phyloP scores from a whole-genome alignment of 305 asterid species.

The Fraxinus angustifolia region DNA sequence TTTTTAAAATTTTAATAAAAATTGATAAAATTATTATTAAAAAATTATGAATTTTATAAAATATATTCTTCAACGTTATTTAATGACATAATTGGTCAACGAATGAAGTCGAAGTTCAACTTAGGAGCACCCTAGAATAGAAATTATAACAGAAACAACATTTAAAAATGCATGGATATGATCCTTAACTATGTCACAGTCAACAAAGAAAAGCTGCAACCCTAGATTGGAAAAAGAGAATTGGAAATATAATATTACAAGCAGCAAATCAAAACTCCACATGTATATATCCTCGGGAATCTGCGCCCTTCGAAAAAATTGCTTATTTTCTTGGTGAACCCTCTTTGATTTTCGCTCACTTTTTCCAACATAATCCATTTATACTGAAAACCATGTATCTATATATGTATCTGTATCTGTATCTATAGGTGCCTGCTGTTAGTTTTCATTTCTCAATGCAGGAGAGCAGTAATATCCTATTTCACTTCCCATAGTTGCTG shows the following conservation, averaged over 20 bases:
- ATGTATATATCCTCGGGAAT: background rate
- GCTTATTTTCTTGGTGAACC: slow-evolving; percentile 11
- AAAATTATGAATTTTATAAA: too few species aligned
- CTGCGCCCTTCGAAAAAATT: background rate
- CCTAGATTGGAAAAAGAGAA: background rate
- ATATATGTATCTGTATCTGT: background rate
- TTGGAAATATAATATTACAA: background rate
- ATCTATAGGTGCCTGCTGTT: background rate
- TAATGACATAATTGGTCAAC: background rate
- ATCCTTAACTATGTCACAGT: background rate
- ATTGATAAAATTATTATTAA: too few species aligned
- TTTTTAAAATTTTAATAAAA: too few species aligned
- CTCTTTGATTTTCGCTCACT: slow-evolving; percentile 7
- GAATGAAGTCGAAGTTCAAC: background rate
- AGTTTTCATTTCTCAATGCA: background rate
- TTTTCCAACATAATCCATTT: background rate
- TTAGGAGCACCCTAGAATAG: background rate
- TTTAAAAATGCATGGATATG: background rate
- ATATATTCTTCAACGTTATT: too few species aligned
- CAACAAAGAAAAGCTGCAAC: slow-evolving; percentile 1
- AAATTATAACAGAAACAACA: background rate
- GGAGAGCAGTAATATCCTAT: background rate
- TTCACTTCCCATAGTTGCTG: background rate
- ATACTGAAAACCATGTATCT: background rate
- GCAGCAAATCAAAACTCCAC: slow-evolving; percentile 17